These are phyloP conservation scores for Petasospora fabianii DNA, from an alignment of 1,139 yeast genomes.

Conservation along the genomic window DNA sequence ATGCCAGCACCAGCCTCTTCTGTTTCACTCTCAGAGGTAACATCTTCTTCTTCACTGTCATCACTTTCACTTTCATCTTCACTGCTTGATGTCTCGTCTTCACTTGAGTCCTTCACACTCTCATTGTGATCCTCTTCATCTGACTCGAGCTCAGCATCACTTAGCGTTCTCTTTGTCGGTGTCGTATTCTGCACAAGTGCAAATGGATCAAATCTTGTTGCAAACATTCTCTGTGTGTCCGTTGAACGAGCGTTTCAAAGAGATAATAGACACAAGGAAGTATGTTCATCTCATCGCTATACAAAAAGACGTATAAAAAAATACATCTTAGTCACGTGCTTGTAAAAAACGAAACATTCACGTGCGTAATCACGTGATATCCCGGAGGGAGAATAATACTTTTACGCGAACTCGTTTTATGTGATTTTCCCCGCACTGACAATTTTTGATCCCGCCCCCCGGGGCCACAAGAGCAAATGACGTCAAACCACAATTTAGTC, in stretches of 20 bases:
- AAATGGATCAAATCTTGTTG: constrained; percentile 56
- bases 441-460: background rate
- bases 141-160: constrained; percentile 10
- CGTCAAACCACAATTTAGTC: background rate
- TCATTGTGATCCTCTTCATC: constrained; percentile 13
- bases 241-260: background rate
- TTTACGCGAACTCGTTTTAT: background rate
- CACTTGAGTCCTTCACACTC: constrained; percentile 3
- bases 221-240: constrained; percentile 44
- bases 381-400: no score
- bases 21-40: constrained; percentile 2
- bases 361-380: background rate
- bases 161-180: constrained; percentile 17
- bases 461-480: background rate
- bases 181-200: constrained; percentile 20
- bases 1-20: constrained; percentile 14
- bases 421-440: no score
- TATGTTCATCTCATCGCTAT: background rate
- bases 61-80: background rate
- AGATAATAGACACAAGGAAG: background rate
- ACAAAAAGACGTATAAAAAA: background rate
- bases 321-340: background rate
- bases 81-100: constrained; percentile 14
- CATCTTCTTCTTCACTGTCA: constrained; percentile 11
- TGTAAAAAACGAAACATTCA: no score